Evolutionary conservation across 192 early-diverging fungal genomes (phyloP).

Genomic region (Umbelopsis ramanniana): DNA sequence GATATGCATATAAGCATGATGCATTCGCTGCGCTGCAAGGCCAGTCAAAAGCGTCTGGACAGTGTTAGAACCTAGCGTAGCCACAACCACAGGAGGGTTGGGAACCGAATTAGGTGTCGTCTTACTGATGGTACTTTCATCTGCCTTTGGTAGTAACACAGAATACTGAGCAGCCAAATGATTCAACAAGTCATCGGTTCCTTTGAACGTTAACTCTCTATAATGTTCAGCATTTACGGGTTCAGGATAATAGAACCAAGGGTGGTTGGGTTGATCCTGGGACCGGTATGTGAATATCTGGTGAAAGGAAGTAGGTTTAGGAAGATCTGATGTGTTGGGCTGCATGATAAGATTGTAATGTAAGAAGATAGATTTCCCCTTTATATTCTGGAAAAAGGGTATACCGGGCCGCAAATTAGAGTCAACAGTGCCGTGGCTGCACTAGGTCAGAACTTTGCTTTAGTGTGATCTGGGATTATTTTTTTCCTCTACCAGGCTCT

Average conservation of each 20-base stretch:
- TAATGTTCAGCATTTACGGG: neutral
- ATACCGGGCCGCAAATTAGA: too few relatives aligned
- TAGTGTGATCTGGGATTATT: too few relatives aligned
- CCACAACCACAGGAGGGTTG: neutral
- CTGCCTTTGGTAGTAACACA: neutral
- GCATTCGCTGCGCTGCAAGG: neutral
- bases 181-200: neutral
- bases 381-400: too few relatives aligned
- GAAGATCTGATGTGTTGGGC: neutral
- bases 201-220: neutral
- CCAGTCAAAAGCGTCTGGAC: neutral
- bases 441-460: too few relatives aligned
- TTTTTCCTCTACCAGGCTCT: too few relatives aligned
- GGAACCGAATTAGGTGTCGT: neutral
- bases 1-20: conserved; percentile 2
- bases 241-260: conserved; percentile 11
- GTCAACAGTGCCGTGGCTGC: too few relatives aligned
- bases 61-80: conserved; percentile 6
- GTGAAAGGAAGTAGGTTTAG: neutral
- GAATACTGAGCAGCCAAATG: conserved; percentile 10
- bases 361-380: too few relatives aligned
- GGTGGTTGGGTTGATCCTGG: neutral
- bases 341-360: too few relatives aligned
- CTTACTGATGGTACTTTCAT: neutral
- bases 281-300: neutral